Base-by-base conservation (phyloP, 2,329 filamentous ascomycete genomes). In the Aspergillus unguis region DNA sequence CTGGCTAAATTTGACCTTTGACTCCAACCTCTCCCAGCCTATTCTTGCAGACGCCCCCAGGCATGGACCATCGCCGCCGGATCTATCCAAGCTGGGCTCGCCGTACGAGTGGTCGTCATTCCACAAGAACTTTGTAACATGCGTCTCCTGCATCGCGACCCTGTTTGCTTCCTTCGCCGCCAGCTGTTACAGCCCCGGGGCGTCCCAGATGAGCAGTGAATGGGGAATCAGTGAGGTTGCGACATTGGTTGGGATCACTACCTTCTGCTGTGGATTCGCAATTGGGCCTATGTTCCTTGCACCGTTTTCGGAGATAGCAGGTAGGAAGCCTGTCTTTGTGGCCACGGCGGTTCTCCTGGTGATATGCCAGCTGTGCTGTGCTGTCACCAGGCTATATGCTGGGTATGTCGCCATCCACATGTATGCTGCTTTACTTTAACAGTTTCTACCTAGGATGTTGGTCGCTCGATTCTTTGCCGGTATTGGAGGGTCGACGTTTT, bases 401-500 rank as follows among this genome's bases (percentile, higher is more conserved):
- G 35, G 35, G 35, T 37, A n/a, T 17, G 35, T 35, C 9, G 1
- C 9, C 9, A 9, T 4, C 9, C 9, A 35, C 1, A 17, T 17
- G 17, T 17, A 17, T 17, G 17, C 17, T 17, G 17, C 17, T 17
- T 17, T 17, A 17, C 17, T 17, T 17, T 17, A 17, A 17, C 17
- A 17, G 17, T 17, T 17, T 17, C 17, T 11, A 4, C 32, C 32
- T n/a, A 36, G 35, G 8, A 36, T 36, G 35, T n/a, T 36, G 35
- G 35, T 36, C 11, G 35, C 35, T n/a, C 11, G 35, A n/a, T n/a
- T 36, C 35, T 36, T 36, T n/a, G 35, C 35, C 11, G 35, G 35
- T 5, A 3, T 36, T 3, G 35, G 8, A 10, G 35, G 35, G 6
- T 36, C 35, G 17, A 36, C 35, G 11, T 95, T 95, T 65, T 90